These are phyloP conservation scores for Populus euphratica DNA, from an alignment of 345 rosid genomes.

Conservation along the genomic window DNA sequence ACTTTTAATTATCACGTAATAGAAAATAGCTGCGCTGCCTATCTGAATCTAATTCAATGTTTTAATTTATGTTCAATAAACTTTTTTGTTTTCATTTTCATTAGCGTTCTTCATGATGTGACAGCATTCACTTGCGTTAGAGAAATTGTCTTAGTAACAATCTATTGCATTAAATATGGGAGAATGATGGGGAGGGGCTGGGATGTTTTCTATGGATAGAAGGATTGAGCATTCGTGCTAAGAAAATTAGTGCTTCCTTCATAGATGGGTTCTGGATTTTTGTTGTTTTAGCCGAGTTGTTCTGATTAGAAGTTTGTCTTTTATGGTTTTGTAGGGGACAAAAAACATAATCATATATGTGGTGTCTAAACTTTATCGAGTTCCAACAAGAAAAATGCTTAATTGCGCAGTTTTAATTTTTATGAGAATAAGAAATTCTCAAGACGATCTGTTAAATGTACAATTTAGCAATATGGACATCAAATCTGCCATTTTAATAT, in stretches of 20 bases:
- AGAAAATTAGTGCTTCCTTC: not conserved
- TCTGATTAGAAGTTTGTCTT: not conserved
- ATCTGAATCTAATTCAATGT: too few species aligned
- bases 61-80: too few species aligned
- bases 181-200: not conserved
- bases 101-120: too few species aligned
- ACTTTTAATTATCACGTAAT: too few species aligned
- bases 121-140: too few species aligned
- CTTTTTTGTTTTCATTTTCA: too few species aligned
- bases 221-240: not conserved
- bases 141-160: too few species aligned
- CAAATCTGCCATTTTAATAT: not conserved
- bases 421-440: too few species aligned
- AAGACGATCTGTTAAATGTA: not conserved
- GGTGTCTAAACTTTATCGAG: not conserved
- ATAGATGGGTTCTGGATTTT: not conserved
- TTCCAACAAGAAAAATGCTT: not conserved
- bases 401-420: not conserved
- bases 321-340: not conserved
- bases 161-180: not conserved
- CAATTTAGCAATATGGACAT: not conserved
- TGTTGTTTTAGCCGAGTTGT: not conserved
- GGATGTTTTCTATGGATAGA: not conserved
- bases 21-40: too few species aligned
- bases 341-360: not conserved